Base-by-base conservation (phyloP, 208 protist species). In the Trypanosoma vivax region DNA sequence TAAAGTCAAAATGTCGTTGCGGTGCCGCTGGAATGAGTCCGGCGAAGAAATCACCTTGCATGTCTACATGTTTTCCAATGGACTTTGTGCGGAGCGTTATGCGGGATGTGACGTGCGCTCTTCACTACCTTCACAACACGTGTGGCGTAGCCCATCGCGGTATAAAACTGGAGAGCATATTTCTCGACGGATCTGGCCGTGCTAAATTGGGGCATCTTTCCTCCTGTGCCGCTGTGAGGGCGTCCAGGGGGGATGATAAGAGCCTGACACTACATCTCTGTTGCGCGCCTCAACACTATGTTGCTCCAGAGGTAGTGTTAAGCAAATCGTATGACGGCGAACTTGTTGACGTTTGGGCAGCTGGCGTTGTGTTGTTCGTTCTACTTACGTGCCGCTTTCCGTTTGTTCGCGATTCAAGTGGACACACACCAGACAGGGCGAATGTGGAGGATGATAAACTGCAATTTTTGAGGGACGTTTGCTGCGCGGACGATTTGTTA, bases 261-360 rank as follows among this genome's bases (percentile, higher is more conserved):
- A 19, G 23, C 23, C 6, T 9, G 5, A 11, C n/a, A 38, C 56
- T 90, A 35, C 51, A 63, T 54, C 56, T 93, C 41, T 88, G 76
- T 57, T 94, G 81, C 35, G 88, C 84, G 2, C 88, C 88, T 27
- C 85, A 74, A 50, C 80, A 90, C 60, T 94, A 94, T 70, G 78
- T 83, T n/a, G 82, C 96, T 10, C 91, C 95, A 2, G 94, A 98
- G 70, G 68, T 98, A 25, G 61, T 98, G 21, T 48, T 68, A 41
- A 79, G 83, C 1, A 56, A 73, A 11, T 65, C 73, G 2, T 96
- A 98, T 71, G 82, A 90, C 19, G 96, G 95, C 10, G 57, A 71
- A 28, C 74, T 73, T 10, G 88, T 97, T 5, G 97, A 99, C 73
- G 96, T 93, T 71, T 99, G 96, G 96, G 79, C 85, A 2, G 86